Conservation (phyloP, 129 eudicot genomes). For the Flaveria brownii region DNA sequence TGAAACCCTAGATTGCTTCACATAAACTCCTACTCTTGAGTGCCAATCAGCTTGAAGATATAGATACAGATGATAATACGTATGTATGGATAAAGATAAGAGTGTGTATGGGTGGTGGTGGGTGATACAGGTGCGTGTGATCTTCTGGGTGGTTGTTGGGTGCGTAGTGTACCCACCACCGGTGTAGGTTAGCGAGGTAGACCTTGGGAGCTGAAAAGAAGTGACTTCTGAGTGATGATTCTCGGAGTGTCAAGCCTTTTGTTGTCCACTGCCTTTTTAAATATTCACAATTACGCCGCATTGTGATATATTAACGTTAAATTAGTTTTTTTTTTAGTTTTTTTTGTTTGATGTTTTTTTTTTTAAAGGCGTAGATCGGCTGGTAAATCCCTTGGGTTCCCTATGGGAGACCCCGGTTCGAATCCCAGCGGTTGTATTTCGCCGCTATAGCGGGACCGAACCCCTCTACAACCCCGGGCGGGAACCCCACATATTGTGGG, state of each 20-base stretch:
- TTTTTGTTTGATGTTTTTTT: too few species aligned
- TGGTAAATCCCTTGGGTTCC: too few species aligned
- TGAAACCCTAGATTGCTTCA: conserved; percentile 26
- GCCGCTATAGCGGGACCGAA: too few species aligned
- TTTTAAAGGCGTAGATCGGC: too few species aligned
- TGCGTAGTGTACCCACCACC: conserved; percentile 42
- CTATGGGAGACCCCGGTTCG: too few species aligned
- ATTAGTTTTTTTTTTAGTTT: too few species aligned
- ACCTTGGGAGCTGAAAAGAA: conserved; percentile 66
- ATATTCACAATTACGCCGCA: conserved; percentile 20
- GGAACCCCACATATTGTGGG: too few species aligned
- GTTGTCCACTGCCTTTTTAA: conserved; percentile 42
- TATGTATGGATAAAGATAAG: conserved; percentile 20
- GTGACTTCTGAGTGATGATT: conserved; percentile 70
- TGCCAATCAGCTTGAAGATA: conserved; percentile 25
- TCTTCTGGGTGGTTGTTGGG: conserved; percentile 44
- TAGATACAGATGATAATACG: conserved; percentile 25
- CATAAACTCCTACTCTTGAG: not conserved
- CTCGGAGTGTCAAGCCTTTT: conserved; percentile 66
- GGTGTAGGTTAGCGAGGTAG: conserved; percentile 34
- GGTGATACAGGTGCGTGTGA: conserved; percentile 31
- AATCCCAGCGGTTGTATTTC: too few species aligned
- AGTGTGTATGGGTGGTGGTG: conserved; percentile 6
- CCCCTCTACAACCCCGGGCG: too few species aligned
- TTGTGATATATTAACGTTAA: too few species aligned